Evolutionary conservation across 805 yeast species (phyloP), one percentile per base, ranked within the genome.

Genomic region (Candida easanensis): DNA sequence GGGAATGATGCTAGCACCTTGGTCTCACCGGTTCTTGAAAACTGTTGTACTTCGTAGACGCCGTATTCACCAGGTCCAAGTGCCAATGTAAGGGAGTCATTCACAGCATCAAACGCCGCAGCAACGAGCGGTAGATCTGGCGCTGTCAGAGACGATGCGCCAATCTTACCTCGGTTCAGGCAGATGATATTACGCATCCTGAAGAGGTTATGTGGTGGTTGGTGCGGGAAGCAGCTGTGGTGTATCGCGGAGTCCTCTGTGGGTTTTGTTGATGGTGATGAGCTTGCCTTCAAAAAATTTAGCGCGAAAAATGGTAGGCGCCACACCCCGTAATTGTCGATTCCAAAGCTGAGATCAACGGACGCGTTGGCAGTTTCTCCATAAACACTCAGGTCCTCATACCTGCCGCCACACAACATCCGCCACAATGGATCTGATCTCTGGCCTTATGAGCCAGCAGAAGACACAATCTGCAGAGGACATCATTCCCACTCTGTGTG

Each of bases 401-500:
- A 26, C 30, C 10, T 8, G 25, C 25, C 25, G 25, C 25, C 25
- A 7, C 25, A 22, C 25, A 22, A 9, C 26, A 11, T 11, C 11
- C 26, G 26, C 8, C 30, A 28, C 41, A 17, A 69, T 70, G 74
- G 73, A 69, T 43, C 39, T 68, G 35, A 61, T 70, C 40, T 68
- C 66, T 28, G 73, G 73, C 14, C 52, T 70, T 32, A 66, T 70
- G 46, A 65, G 61, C 48, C 69, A 64, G 51, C 82, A 81, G 19
- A 76, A 74, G 54, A 68, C 63, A 6, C 82, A 71, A 57, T 68
- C 79, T 8, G 91, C 81, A 4, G 88, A 83, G 53, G 95, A 87
- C 57, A 84, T 96, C 13, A 91, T 93, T 46, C 80, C 91, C 5
- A 88, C 93, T 5, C 70, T 93, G 34, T 87, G 96, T 53, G 96